Base-by-base conservation (phyloP, 2,329 filamentous ascomycete genomes). In the Phialophora chinensis region DNA sequence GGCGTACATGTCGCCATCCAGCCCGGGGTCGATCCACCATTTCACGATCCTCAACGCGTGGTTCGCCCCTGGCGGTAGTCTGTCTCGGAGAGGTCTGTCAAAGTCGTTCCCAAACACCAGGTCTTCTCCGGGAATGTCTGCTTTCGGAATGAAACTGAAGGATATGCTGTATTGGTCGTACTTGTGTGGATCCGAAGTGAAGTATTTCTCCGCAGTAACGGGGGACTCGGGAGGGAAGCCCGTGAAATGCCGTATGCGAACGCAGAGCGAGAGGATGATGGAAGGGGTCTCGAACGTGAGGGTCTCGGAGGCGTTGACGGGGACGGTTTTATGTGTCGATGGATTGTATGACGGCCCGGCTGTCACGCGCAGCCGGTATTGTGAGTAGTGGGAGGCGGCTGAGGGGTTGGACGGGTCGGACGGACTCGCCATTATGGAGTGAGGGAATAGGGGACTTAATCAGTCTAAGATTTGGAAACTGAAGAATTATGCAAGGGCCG, bases 41-140 rank as follows among this genome's bases (percentile, higher is more conserved):
- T 91, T 91, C 31, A 96, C 91, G 52, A 97, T 89, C 60, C 88
- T 89, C 78, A 97, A 88, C 0, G 93, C 93, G 10, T 91, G 90
- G 75, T 87, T 88, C 78, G 97, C 96, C 0, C 94, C 93, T 0
- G 92, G 91, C 0, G 95, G 94, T 1, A 99, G 83, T 17, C 89
- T 87, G 75, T 97, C 90, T 33, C 92, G 87, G 72, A 99, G 95
- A 0, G 95, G 92, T 59, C 91, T 87, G 75, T 97, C 93, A 76
- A 98, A 97, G 82, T 97, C 93, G 77, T 98, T 98, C 50, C 94
- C 95, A 73, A 97, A 97, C 62, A 97, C 88, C 2, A 99, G 83
- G 69, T 96, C 88, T 29, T 86, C 79, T 53, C 87, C 92, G 2
- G 84, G 83, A 64, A 96, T 88, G 42, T 78, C 78, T 33, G 80